These are phyloP conservation scores for Chlorella sp. DNA, from an alignment of 139 green algal genomes.

Conservation along the genomic window DNA sequence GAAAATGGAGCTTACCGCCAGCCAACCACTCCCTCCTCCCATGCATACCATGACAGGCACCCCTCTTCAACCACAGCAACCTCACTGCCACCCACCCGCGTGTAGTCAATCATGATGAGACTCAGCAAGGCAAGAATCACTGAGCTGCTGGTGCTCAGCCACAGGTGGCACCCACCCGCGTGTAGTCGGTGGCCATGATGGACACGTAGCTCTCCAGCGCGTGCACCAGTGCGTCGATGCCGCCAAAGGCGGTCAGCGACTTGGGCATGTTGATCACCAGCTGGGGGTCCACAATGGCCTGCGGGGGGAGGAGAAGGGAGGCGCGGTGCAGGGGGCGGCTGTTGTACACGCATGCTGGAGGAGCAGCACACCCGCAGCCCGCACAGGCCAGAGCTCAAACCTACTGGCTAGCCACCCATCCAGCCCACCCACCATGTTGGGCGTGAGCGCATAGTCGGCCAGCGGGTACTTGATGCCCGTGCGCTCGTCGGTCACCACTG, in stretches of 20 bases:
- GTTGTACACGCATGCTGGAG: too few relatives aligned
- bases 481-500: conserved; percentile 70
- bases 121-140: too few relatives aligned
- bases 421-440: conserved; percentile 40
- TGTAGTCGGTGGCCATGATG: conserved; percentile 74
- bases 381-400: too few relatives aligned
- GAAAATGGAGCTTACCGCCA: too few relatives aligned
- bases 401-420: too few relatives aligned
- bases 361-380: too few relatives aligned
- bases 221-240: conserved; percentile 73
- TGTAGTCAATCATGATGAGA: too few relatives aligned
- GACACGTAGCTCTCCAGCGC: conserved; percentile 76
- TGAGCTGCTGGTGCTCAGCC: too few relatives aligned
- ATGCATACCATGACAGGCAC: too few relatives aligned
- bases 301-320: neutral
- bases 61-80: too few relatives aligned
- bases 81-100: neutral
- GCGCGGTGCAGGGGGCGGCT: too few relatives aligned
- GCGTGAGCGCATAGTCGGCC: conserved; percentile 60
- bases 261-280: conserved; percentile 69
- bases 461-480: conserved; percentile 70
- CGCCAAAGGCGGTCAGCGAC: conserved; percentile 70
- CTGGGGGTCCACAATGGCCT: conserved; percentile 48
- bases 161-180: neutral
- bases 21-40: too few relatives aligned